Evolutionary conservation across 305 asterid genomes (phyloP).

Genomic region (Fraxinus platypoda): DNA sequence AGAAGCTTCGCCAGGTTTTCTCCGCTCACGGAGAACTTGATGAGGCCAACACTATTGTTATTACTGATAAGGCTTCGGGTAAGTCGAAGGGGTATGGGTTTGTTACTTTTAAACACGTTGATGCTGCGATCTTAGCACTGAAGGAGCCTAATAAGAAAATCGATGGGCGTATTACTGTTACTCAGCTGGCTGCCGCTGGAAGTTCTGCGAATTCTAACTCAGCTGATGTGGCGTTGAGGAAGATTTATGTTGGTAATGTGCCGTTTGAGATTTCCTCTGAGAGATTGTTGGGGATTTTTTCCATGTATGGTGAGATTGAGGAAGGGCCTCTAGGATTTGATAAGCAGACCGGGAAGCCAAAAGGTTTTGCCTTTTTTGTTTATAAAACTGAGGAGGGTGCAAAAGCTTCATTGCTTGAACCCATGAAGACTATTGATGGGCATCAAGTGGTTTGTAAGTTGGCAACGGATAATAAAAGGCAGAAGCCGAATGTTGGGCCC

Average conservation of each 20-base stretch:
- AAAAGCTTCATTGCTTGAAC: constrained; percentile 67
- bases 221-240: constrained; percentile 71
- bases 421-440: constrained; percentile 75
- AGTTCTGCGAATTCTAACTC: constrained; percentile 58
- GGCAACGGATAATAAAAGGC: constrained; percentile 86
- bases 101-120: constrained; percentile 84
- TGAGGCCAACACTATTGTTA: constrained; percentile 74
- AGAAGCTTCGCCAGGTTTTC: constrained; percentile 73
- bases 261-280: constrained; percentile 88
- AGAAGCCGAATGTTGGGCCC: constrained; percentile 61
- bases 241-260: constrained; percentile 92
- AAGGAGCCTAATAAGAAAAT: constrained; percentile 90
- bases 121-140: constrained; percentile 70
- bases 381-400: constrained; percentile 94
- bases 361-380: constrained; percentile 92
- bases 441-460: constrained; percentile 86
- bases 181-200: constrained; percentile 86
- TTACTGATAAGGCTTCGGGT: constrained; percentile 74
- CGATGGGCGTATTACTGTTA: constrained; percentile 90
- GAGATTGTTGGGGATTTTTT: constrained; percentile 64
- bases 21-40: constrained; percentile 75
- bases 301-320: constrained; percentile 88
- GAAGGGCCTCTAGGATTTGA: constrained; percentile 97
- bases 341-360: constrained; percentile 90
- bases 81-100: constrained; percentile 90